Conservation (phyloP, 129 eudicot genomes). For the Saposhnikovia divaricata region DNA sequence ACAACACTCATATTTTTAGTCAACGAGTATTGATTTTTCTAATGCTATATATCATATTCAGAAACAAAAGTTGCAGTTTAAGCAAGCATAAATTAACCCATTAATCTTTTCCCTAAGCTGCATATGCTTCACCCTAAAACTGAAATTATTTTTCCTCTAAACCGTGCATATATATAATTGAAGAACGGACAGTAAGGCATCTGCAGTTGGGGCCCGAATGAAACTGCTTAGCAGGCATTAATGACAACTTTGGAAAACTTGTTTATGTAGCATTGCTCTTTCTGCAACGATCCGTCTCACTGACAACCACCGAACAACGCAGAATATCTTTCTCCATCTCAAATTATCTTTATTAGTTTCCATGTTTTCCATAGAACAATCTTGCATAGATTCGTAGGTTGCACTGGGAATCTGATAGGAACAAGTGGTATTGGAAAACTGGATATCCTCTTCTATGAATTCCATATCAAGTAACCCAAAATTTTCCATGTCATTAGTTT, state of each 20-base stretch:
- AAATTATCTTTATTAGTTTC: slow-evolving; percentile 38
- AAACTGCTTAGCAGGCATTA: too few relatives aligned
- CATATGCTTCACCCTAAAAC: not conserved
- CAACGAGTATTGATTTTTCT: not conserved
- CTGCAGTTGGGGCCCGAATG: too few relatives aligned
- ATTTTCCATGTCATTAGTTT: slow-evolving; percentile 29
- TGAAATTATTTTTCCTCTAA: too few relatives aligned
- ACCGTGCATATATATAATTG: too few relatives aligned
- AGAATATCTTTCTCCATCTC: slow-evolving; percentile 51
- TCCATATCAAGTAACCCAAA: slow-evolving; percentile 38
- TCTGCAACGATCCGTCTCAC: slow-evolving; percentile 18
- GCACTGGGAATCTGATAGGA: slow-evolving; percentile 19
- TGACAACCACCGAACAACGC: slow-evolving; percentile 42
- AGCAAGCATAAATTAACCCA: not conserved
- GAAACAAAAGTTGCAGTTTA: not conserved
- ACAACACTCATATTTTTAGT: too few relatives aligned
- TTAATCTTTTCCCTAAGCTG: too few relatives aligned
- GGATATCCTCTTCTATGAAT: slow-evolving; percentile 20
- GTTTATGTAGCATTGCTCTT: slow-evolving; percentile 21
- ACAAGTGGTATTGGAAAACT: slow-evolving; percentile 6
- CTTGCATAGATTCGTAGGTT: slow-evolving; percentile 30
- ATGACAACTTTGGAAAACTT: too few relatives aligned
- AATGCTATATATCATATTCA: not conserved
- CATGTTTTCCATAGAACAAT: slow-evolving; percentile 21
- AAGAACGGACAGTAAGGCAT: too few relatives aligned